phyloP scores from a whole-genome alignment of 768 basidiomycete genomes.

The Myochromella boudieri region DNA sequence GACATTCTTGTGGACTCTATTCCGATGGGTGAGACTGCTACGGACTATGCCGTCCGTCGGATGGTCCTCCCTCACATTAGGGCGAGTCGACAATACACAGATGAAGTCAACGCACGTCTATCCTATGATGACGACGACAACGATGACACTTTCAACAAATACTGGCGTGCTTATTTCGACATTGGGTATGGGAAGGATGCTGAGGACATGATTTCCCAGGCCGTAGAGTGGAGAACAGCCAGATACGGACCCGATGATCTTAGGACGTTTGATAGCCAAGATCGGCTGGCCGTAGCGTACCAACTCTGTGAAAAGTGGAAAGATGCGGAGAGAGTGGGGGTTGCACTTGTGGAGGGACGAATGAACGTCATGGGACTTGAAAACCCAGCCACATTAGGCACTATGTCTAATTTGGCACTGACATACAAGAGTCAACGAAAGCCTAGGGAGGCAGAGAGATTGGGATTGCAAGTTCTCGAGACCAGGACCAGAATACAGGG shows the following conservation, averaged over 20 bases:
- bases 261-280: background rate
- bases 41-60: background rate
- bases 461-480: background rate
- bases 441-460: background rate
- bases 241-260: background rate
- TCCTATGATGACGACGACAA: background rate
- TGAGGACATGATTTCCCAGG: background rate
- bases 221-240: background rate
- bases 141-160: constrained; percentile 1
- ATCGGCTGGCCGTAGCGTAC: background rate
- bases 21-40: background rate
- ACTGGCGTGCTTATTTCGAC: background rate
- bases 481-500: background rate
- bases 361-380: background rate
- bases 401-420: background rate
- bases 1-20: background rate
- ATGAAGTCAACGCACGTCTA: background rate
- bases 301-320: background rate
- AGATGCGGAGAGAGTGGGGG: background rate
- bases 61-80: background rate
- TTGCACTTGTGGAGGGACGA: background rate
- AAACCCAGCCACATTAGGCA: background rate
- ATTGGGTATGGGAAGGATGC: background rate
- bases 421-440: constrained; percentile 1
- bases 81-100: background rate